Conservation (phyloP, 139 green algal genomes). For the Edaphochlamys debaryana region DNA sequence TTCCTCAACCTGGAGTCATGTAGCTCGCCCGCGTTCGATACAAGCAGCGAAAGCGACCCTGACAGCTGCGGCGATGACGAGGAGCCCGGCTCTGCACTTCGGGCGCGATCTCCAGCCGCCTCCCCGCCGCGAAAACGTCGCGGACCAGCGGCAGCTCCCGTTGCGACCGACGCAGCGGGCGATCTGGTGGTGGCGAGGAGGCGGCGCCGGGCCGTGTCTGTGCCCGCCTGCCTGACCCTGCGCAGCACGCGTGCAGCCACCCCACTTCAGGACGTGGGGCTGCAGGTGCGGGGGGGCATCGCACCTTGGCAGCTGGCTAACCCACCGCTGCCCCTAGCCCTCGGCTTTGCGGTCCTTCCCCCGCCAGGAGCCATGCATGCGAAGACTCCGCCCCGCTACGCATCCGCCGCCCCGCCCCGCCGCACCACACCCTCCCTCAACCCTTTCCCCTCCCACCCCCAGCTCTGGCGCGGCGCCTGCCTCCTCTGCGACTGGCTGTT, state of each 20-base stretch:
- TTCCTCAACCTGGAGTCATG: too few species aligned
- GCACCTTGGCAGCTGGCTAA: neutral
- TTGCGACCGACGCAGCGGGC: neutral
- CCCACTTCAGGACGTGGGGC: neutral
- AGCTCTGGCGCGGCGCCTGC: slow-evolving; percentile 35
- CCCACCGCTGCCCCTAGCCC: neutral
- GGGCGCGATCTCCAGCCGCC: too few species aligned
- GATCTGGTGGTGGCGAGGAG: neutral
- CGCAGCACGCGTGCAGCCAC: neutral
- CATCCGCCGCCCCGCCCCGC: neutral
- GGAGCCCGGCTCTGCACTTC: too few species aligned
- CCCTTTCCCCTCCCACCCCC: neutral
- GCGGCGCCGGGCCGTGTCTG: too few species aligned
- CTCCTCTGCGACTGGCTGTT: slow-evolving; percentile 37
- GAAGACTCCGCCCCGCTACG: too few species aligned
- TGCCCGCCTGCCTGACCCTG: neutral
- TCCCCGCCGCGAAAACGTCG: too few species aligned
- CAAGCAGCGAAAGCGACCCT: too few species aligned
- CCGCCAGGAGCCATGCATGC: too few species aligned
- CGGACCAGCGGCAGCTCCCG: too few species aligned
- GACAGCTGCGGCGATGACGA: too few species aligned
- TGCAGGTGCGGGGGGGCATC: neutral
- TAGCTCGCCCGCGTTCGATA: too few species aligned
- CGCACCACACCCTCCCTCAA: neutral
- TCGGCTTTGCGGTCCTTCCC: neutral